A percentile compares a stretch with the other conserved stretches of the same genome.
Evolutionary conservation across 75 land plant genomes (phyloP).

Genomic region (Pinus taeda): DNA sequence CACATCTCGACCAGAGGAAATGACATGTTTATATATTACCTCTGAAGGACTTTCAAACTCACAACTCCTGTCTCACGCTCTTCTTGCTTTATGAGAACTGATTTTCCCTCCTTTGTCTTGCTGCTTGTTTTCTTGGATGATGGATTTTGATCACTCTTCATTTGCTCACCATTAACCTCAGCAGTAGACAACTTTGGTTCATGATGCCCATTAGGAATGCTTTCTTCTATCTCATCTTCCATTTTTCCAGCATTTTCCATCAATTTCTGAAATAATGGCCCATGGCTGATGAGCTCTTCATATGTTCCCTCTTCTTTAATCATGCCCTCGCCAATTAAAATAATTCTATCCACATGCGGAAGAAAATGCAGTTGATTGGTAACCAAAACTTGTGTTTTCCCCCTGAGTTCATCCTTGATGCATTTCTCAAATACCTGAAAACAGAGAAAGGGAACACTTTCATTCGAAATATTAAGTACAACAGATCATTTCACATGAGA

Average conservation of each 20-base stretch:
- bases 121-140: constrained; percentile 13
- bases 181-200: constrained; percentile 13
- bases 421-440: constrained; percentile 90
- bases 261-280: constrained; percentile 74
- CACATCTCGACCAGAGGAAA: not conserved
- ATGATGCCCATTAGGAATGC: constrained; percentile 11
- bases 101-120: constrained; percentile 57
- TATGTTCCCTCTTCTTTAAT: constrained; percentile 95
- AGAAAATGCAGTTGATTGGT: constrained; percentile 99
- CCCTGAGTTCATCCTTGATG: constrained; percentile 68
- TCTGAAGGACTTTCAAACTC: constrained; percentile 70
- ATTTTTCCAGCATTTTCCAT: constrained; percentile 99
- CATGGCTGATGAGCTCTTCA: constrained; percentile 71
- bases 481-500: too few relatives aligned
- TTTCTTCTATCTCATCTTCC: constrained; percentile 64
- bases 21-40: constrained; percentile 36
- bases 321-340: constrained; percentile 77
- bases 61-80: constrained; percentile 97
- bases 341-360: constrained; percentile 83
- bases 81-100: constrained; percentile 87
- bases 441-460: not conserved
- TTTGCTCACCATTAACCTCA: constrained; percentile 1
- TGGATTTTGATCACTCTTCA: constrained; percentile 12
- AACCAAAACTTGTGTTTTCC: constrained; percentile 88
- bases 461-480: too few relatives aligned